A percentile compares a stretch with the other conserved stretches of the same genome.
Conservation (phyloP, 2,329 filamentous ascomycete species). For the Aschersonia sp. region DNA sequence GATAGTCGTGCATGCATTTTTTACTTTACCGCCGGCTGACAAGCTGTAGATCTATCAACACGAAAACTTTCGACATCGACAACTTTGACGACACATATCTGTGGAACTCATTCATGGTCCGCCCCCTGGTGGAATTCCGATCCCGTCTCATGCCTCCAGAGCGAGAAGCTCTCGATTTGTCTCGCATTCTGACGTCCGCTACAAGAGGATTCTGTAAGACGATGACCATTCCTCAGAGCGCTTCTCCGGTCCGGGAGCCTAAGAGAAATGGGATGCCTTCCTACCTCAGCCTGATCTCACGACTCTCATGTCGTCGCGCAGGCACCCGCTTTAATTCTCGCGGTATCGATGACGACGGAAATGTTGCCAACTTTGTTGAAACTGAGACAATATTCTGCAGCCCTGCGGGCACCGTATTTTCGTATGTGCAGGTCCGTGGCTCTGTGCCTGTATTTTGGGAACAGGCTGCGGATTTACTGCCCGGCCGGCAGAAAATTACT, state of each 20-base stretch:
- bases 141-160: constrained; percentile 64
- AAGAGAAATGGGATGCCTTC: constrained; percentile 58
- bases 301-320: constrained; percentile 77
- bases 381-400: constrained; percentile 89
- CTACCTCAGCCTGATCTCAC: constrained; percentile 76
- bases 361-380: constrained; percentile 98
- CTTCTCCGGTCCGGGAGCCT: constrained; percentile 52
- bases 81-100: constrained; percentile 85
- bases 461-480: constrained; percentile 73
- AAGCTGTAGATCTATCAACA: constrained; percentile 45
- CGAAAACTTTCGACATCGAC: constrained; percentile 73
- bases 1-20: not conserved
- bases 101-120: constrained; percentile 99
- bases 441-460: constrained; percentile 98
- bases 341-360: constrained; percentile 92
- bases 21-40: too few relatives aligned
- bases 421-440: constrained; percentile 82
- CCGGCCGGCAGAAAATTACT: constrained; percentile 87
- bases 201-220: constrained; percentile 88
- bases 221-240: constrained; percentile 65
- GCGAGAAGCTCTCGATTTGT: constrained; percentile 66
- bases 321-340: constrained; percentile 95
- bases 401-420: constrained; percentile 65
- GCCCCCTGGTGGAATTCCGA: constrained; percentile 78
- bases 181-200: constrained; percentile 78